Conservation (phyloP, 2,329 filamentous ascomycete genomes). For the Xylogone sp. region DNA sequence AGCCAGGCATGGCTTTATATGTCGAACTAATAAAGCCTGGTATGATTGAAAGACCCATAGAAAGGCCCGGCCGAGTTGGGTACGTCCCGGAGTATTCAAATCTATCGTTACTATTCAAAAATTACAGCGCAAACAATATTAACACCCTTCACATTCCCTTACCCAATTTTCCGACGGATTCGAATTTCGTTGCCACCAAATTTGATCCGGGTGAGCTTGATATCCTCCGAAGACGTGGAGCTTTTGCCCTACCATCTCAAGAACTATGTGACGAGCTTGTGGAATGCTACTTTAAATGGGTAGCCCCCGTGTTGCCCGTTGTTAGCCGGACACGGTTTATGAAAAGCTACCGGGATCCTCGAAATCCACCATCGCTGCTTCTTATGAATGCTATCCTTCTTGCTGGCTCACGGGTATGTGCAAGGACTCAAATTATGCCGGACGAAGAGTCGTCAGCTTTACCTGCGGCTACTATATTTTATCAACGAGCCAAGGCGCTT, state of each 20-base stretch:
- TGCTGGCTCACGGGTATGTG: conserved; percentile 88
- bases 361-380: conserved; percentile 89
- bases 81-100: conserved; percentile 40
- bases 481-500: conserved; percentile 90
- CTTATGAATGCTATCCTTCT: conserved; percentile 85
- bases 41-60: conserved; percentile 66
- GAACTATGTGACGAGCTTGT: conserved; percentile 90
- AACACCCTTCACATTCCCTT: neutral
- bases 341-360: conserved; percentile 82
- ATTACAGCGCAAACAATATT: neutral
- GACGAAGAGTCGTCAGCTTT: conserved; percentile 93
- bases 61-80: conserved; percentile 65
- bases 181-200: neutral
- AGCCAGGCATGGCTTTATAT: conserved; percentile 45
- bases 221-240: conserved; percentile 85
- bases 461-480: conserved; percentile 91
- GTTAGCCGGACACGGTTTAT: conserved; percentile 92
- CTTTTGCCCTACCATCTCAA: conserved; percentile 83
- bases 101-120: conserved; percentile 1
- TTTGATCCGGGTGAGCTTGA: conserved; percentile 63
- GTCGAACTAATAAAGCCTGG: conserved; percentile 70
- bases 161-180: neutral
- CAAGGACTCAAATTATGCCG: conserved; percentile 86
- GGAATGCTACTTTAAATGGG: conserved; percentile 91
- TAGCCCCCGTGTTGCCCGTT: conserved; percentile 89